Base-by-base conservation (phyloP, 192 early-diverging fungal genomes). In the Backusella westeae region DNA sequence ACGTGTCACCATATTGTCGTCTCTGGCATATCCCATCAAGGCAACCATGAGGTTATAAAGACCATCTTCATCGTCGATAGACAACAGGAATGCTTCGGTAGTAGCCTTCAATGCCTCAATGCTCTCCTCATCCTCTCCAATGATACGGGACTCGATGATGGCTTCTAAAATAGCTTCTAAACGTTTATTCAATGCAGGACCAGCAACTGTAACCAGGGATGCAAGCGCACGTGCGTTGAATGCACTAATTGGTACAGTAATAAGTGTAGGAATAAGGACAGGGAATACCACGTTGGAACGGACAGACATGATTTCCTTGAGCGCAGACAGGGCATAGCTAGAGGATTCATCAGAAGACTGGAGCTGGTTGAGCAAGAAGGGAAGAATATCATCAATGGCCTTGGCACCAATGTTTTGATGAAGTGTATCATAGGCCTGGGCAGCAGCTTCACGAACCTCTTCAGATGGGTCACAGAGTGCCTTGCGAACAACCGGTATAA, bases 261-360 rank as follows among this genome's bases (percentile, higher is more conserved):
- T 92, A 68, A 99, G 88, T 6, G 95, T 98, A 3, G 98, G 98
- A 71, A 99, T 96, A 67, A 99, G 87, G 36, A 97, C 96, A 8
- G 98, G 98, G 94, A 99, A 98, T 8, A 99, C 98, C 4, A 96
- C 95, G 75, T 94, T 93, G 72, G 94, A 94, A n/a, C 96, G 93
- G 52, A 99, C 95, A 15, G 95, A 90, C 96, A 98, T 99, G 68
- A 99, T 93, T 81, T 98, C 95, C 84, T 98, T 98, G 70, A 99
- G 85, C 41, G 95, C 98, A 80, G 96, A 94, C 81, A 99, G 84
- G 14, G 97, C 98, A 77, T 93, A 91, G 26, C 81, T 82, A 46
- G 89, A 88, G 3, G 83, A 77, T n/a, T 88, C 85, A 36, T 88
- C 84, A 32, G 83, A 83, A 34, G 85, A 82, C 68, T 87, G 85